Percentiles rank a stretch among this genome's conserved stretches.
These are phyloP conservation scores for Pleodorina starrii DNA, from an alignment of 139 green algal genomes.

Conservation along the genomic window DNA sequence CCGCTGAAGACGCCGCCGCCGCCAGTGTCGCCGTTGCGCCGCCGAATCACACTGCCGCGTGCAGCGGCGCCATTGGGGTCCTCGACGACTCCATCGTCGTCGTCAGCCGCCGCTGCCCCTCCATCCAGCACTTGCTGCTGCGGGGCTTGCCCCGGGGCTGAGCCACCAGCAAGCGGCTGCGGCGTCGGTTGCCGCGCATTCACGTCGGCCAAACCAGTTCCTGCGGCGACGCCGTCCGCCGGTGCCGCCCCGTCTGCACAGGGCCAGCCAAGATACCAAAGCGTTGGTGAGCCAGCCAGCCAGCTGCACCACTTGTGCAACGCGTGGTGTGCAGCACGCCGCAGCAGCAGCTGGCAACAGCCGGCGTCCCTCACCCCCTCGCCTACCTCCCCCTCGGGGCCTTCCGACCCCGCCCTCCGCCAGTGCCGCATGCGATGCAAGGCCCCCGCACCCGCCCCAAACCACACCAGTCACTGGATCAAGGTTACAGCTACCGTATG, in stretches of 20 bases:
- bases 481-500: too few relatives aligned
- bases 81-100: background rate
- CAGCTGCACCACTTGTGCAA: too few relatives aligned
- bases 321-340: too few relatives aligned
- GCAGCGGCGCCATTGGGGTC: background rate
- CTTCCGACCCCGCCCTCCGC: too few relatives aligned
- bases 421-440: too few relatives aligned
- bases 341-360: too few relatives aligned
- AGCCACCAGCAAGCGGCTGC: background rate
- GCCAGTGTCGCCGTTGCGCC: background rate
- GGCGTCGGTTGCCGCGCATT: background rate
- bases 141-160: background rate
- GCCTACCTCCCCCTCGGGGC: too few relatives aligned
- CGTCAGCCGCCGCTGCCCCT: background rate
- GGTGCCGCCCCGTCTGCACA: background rate
- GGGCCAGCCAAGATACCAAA: too few relatives aligned
- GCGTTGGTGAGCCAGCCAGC: too few relatives aligned
- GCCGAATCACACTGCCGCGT: background rate
- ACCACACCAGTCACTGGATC: too few relatives aligned
- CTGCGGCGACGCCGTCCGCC: background rate
- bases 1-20: background rate
- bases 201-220: background rate
- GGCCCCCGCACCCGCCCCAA: too few relatives aligned
- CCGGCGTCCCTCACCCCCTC: too few relatives aligned
- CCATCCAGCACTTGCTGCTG: background rate